These are phyloP conservation scores for Mortierella sp. DNA, from an alignment of 371 early-diverging fungal species.

Conservation along the genomic window DNA sequence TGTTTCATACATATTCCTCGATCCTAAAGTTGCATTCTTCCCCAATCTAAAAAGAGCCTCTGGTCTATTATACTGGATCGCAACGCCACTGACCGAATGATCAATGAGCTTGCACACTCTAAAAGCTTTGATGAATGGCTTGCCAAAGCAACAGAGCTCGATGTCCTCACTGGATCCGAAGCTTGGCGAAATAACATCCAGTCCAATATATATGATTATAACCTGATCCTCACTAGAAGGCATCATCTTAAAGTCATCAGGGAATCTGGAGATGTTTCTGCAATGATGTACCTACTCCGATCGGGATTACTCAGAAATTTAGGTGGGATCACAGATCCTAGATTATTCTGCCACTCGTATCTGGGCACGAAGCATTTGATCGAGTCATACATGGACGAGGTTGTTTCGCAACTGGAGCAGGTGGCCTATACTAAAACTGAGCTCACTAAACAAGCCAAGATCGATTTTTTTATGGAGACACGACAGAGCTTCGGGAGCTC, in stretches of 20 bases:
- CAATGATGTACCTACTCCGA: constrained; percentile 73
- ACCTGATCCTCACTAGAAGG: constrained; percentile 68
- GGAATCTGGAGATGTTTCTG: constrained; percentile 64
- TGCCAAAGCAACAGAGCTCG: constrained; percentile 65
- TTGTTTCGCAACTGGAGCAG: constrained; percentile 69
- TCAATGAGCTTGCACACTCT: constrained; percentile 60
- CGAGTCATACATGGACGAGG: constrained; percentile 78
- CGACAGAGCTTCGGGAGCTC: constrained; percentile 78
- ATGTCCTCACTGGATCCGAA: constrained; percentile 66
- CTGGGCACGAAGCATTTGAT: constrained; percentile 79
- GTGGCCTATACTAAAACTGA: constrained; percentile 61
- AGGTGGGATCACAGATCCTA: constrained; percentile 78
- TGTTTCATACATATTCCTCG: neutral
- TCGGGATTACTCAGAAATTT: constrained; percentile 76
- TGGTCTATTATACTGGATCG: constrained; percentile 43
- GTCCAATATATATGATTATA: constrained; percentile 76
- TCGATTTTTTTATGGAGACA: constrained; percentile 78
- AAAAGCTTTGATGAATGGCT: constrained; percentile 73
- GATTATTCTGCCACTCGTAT: constrained; percentile 69
- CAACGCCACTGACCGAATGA: constrained; percentile 57
- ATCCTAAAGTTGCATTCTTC: neutral
- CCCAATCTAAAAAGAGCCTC: constrained; percentile 22
- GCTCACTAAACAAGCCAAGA: constrained; percentile 66
- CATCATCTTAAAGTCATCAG: constrained; percentile 66
- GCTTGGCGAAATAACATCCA: constrained; percentile 67